Evolutionary conservation across 345 rosid species (phyloP).

Genomic region (Raphanus raphanistrum): DNA sequence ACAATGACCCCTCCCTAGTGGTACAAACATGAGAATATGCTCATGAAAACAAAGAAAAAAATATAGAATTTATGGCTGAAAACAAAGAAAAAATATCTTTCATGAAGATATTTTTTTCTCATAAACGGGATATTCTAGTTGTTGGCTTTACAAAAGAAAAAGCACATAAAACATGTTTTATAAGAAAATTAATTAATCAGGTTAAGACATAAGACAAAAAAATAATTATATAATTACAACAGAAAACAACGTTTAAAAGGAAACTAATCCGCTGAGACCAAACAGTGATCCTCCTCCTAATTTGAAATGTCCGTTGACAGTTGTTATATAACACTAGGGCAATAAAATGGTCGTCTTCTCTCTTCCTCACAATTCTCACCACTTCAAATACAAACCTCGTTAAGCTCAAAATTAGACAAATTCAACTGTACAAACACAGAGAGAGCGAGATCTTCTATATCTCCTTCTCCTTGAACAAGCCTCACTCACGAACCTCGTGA

Average conservation of each 20-base stretch:
- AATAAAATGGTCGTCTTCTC: conserved; percentile 16
- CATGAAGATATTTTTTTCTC: neutral
- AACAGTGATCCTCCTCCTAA: conserved; percentile 14
- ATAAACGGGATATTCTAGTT: neutral
- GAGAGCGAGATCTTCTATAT: neutral
- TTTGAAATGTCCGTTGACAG: conserved; percentile 28
- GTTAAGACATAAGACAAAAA: neutral
- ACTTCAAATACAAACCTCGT: conserved; percentile 12
- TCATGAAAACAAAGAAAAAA: neutral
- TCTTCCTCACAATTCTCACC: conserved; percentile 24
- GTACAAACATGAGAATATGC: neutral
- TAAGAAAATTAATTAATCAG: neutral
- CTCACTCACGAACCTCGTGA: conserved; percentile 2
- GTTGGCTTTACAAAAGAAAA: neutral
- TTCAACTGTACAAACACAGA: neutral
- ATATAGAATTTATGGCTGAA: neutral
- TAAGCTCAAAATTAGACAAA: conserved; percentile 13
- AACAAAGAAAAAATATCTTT: conserved; percentile 8
- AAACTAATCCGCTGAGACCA: neutral
- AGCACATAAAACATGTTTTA: neutral
- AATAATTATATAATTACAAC: neutral
- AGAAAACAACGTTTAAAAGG: neutral
- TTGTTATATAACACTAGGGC: neutral
- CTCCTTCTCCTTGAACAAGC: conserved; percentile 2
- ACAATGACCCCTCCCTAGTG: neutral